Base-by-base conservation (phyloP, 2,329 filamentous ascomycete species). In the Phaeosphaeriaceae sp. region DNA sequence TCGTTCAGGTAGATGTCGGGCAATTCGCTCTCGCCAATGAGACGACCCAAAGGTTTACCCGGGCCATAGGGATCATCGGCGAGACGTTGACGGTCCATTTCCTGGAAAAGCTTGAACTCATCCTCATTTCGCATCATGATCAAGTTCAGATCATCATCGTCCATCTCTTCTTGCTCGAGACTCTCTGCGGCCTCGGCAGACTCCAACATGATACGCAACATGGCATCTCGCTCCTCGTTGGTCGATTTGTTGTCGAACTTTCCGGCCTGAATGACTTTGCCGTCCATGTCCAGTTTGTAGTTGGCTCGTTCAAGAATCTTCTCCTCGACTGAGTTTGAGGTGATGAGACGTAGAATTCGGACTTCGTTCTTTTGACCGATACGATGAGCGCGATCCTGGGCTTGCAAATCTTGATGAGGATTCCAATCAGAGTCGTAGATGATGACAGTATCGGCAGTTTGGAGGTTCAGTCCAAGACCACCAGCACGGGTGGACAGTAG, bases 351-450 rank as follows among this genome's bases (percentile, higher is more conserved):
- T 59, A 99, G 82, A 76, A 99, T 99, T 70, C 95, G 91, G 56
- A 99, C 95, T 79, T 99, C 95, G 71, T 99, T 99, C 88, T 99
- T 99, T 79, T 99, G 95, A 61, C 95, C 95, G 67, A 99, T 99
- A 90, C 95, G 94, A 88, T 99, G 95, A 48, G 95, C 95, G 89
- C 95, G 95, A 90, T 99, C 95, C 76, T 99, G 95, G 15, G 95
- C 95, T 79, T 99, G 95, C 79, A 99, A 83, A 91, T 99, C 95
- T 79, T 99, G 95, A 76, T 98, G 94, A 75, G 95, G 95, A 79
- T 99, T 99, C 95, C 95, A 99, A 82, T 99, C 95, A 0, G 95
- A 99, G 75, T 99, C 95, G 80, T 97, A 99, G 74, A 99, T 99
- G 79, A 99, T 97, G 81, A 99, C 95, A 1, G 95, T 99, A 79